Conservation (phyloP, 2,329 filamentous ascomycete species). For the Leptographium wingfieldii region DNA sequence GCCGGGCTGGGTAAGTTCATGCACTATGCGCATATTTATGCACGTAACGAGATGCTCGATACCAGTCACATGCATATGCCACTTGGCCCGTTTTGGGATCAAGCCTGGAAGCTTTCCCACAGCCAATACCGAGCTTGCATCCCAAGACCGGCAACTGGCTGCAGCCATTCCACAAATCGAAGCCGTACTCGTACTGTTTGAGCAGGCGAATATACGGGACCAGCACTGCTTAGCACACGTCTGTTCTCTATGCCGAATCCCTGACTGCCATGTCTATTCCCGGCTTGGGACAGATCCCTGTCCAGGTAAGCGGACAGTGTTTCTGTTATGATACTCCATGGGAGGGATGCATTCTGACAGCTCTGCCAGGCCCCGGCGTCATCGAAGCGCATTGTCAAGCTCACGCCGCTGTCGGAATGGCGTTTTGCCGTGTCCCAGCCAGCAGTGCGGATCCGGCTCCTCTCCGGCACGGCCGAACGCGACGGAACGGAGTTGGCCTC, state of each 20-base stretch:
- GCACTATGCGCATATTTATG: background rate
- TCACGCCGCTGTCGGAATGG: constrained; percentile 61
- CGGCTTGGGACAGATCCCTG: constrained; percentile 55
- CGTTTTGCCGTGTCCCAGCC: constrained; percentile 57
- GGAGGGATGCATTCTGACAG: background rate
- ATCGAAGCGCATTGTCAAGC: constrained; percentile 32
- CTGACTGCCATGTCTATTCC: constrained; percentile 52
- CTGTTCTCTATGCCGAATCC: background rate
- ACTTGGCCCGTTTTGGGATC: background rate
- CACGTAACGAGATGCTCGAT: background rate
- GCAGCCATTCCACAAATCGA: background rate
- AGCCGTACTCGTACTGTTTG: background rate
- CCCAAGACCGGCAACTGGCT: too few relatives aligned
- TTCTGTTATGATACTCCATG: background rate
- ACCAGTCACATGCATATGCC: background rate
- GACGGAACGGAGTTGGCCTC: constrained; percentile 88
- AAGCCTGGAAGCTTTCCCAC: background rate
- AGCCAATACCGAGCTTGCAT: background rate
- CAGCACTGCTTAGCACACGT: background rate
- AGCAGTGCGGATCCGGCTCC: constrained; percentile 43
- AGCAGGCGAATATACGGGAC: background rate
- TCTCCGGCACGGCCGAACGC: constrained; percentile 76
- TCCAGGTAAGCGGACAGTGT: constrained; percentile 31
- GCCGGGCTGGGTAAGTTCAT: background rate
- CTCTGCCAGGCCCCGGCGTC: constrained; percentile 21